Conservation (phyloP, 192 early-diverging fungal genomes). For the Linnemannia exigua region DNA sequence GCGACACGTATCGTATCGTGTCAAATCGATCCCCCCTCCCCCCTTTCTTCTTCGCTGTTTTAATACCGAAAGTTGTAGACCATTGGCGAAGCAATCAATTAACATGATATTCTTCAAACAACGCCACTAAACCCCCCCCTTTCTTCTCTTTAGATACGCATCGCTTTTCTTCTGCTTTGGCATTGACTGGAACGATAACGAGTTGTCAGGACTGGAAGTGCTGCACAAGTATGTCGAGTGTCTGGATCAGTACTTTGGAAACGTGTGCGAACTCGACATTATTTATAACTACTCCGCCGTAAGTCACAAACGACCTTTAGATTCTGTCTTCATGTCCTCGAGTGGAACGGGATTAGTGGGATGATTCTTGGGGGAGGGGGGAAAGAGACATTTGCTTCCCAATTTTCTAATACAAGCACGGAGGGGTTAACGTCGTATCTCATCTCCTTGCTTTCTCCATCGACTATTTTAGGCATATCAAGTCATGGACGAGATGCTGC, state of each 20-base stretch:
- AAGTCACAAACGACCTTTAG: too few species aligned
- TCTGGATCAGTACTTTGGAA: conserved; percentile 70
- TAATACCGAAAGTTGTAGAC: too few species aligned
- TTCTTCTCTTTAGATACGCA: conserved; percentile 61
- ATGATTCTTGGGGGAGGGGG: background rate
- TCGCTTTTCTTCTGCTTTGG: conserved; percentile 66
- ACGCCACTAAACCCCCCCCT: background rate
- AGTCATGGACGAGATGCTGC: conserved; percentile 61
- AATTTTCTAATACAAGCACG: background rate
- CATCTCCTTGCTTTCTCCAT: background rate
- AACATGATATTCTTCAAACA: conserved; percentile 2
- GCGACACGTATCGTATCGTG: conserved; percentile 5
- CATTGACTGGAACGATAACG: conserved; percentile 67
- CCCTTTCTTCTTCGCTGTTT: too few species aligned
- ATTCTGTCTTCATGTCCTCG: too few species aligned
- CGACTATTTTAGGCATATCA: conserved; percentile 52
- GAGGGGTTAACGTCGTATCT: background rate
- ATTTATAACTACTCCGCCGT: conserved; percentile 67
- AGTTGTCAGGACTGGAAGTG: conserved; percentile 63
- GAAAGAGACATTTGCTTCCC: too few species aligned
- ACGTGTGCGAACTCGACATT: conserved; percentile 69
- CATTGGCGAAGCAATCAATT: background rate
- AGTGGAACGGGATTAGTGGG: too few species aligned
- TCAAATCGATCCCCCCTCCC: too few species aligned
- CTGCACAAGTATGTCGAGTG: conserved; percentile 68